Evolutionary conservation across 1,284 basidiomycete species (phyloP).

Genomic region (Ceratobasidium sp.): DNA sequence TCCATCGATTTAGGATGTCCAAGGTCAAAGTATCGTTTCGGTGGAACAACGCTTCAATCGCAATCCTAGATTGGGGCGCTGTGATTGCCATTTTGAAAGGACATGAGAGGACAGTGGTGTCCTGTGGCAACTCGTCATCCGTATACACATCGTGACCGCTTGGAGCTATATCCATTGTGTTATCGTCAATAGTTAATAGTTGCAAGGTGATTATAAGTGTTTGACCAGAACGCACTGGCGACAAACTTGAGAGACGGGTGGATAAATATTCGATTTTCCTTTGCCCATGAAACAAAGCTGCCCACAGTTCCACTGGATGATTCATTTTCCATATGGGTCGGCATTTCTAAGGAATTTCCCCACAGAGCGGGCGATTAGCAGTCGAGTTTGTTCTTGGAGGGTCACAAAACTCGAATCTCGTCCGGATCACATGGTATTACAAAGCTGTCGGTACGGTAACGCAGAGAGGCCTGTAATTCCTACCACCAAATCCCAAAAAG

Average conservation of each 20-base stretch:
- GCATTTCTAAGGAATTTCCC: too few relatives aligned
- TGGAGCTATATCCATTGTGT: conserved; percentile 48
- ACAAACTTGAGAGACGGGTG: conserved; percentile 55
- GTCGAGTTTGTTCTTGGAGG: too few relatives aligned
- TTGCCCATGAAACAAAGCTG: conserved; percentile 54
- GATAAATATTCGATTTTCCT: conserved; percentile 57
- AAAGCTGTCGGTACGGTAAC: too few relatives aligned
- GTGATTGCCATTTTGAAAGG: conserved; percentile 79
- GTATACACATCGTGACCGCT: conserved; percentile 69
- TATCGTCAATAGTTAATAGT: conserved; percentile 40
- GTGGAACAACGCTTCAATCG: conserved; percentile 42
- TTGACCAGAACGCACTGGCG: conserved; percentile 52
- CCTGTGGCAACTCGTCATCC: conserved; percentile 54
- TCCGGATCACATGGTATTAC: too few relatives aligned
- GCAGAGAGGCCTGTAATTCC: too few relatives aligned
- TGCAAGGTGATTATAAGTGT: conserved; percentile 14
- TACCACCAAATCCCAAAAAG: too few relatives aligned
- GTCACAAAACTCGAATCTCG: too few relatives aligned
- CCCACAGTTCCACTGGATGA: neutral
- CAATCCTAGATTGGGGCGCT: conserved; percentile 49
- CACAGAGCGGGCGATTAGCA: too few relatives aligned
- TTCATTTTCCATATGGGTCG: neutral
- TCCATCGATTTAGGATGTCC: conserved; percentile 55
- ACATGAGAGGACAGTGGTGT: conserved; percentile 70
- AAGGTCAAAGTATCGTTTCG: neutral